Conservation (phyloP, 2,329 filamentous ascomycete genomes). For the Corynespora cassiicola region DNA sequence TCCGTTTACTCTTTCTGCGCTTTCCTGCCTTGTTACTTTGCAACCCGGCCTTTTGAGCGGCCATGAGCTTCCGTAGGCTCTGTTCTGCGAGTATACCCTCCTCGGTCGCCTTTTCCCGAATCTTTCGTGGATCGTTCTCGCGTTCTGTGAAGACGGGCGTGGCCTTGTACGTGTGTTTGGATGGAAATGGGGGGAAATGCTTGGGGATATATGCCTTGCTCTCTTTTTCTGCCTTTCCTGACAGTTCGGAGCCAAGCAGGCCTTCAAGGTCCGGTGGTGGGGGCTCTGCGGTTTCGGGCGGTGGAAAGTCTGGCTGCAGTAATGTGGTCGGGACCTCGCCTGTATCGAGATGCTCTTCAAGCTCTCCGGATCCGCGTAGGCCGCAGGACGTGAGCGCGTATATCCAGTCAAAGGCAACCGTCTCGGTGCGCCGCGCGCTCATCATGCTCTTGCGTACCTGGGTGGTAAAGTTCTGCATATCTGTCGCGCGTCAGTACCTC, state of each 20-base stretch:
- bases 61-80: constrained; percentile 66
- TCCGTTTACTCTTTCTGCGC: constrained; percentile 48
- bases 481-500: constrained; percentile 42
- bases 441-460: constrained; percentile 65
- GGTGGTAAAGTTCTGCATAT: constrained; percentile 61
- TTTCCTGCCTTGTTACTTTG: constrained; percentile 41
- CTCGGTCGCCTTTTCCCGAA: constrained; percentile 68
- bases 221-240: constrained; percentile 53
- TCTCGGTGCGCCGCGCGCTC: constrained; percentile 60
- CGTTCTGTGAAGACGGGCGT: constrained; percentile 65
- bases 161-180: constrained; percentile 68
- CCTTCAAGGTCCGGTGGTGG: constrained; percentile 53
- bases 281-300: constrained; percentile 47
- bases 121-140: constrained; percentile 65
- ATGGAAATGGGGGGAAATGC: constrained; percentile 68
- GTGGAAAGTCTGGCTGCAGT: constrained; percentile 49
- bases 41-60: constrained; percentile 55
- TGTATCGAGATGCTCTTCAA: constrained; percentile 50
- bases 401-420: constrained; percentile 66
- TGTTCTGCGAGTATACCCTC: constrained; percentile 71
- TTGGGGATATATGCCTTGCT: constrained; percentile 62
- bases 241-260: constrained; percentile 60
- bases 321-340: constrained; percentile 43
- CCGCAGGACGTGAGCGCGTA: constrained; percentile 54
- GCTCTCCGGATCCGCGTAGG: constrained; percentile 47